These are phyloP conservation scores for Eucalyptus melliodora DNA, from an alignment of 345 rosid genomes.

Conservation along the genomic window DNA sequence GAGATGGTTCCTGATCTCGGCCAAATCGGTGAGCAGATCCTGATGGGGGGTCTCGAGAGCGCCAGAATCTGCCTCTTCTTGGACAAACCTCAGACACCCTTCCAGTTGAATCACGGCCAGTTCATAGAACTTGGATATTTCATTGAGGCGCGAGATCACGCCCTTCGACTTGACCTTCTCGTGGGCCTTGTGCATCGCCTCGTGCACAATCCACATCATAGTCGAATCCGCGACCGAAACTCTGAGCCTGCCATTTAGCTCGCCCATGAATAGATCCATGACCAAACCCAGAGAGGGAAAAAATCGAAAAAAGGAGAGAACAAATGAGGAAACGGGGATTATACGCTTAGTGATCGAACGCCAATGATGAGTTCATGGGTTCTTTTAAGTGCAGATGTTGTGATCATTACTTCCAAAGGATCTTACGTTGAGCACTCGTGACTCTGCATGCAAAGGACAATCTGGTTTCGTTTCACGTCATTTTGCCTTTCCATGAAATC, in stretches of 20 bases:
- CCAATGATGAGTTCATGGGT: neutral
- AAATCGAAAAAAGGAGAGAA: neutral
- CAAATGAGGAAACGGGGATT: neutral
- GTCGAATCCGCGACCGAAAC: conserved; percentile 63
- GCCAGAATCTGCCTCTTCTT: conserved; percentile 41
- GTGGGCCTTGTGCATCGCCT: conserved; percentile 74
- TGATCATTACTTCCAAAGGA: neutral
- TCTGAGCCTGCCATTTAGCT: conserved; percentile 36
- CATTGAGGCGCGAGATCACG: conserved; percentile 49
- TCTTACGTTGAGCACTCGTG: neutral
- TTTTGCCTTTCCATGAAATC: neutral
- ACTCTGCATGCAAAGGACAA: neutral
- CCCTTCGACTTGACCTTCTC: conserved; percentile 61
- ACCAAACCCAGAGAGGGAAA: neutral
- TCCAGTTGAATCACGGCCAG: conserved; percentile 72
- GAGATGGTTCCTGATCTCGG: conserved; percentile 64
- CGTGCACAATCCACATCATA: conserved; percentile 71
- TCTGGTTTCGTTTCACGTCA: neutral
- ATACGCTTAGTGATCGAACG: neutral
- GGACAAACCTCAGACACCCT: conserved; percentile 62
- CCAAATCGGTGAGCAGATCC: conserved; percentile 46
- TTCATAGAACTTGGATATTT: conserved; percentile 70
- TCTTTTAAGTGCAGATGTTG: neutral
- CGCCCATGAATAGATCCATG: conserved; percentile 36
- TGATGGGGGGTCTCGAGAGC: conserved; percentile 42